Conservation (phyloP, 179 eudicot species). For the Heliamphora pulchella region DNA sequence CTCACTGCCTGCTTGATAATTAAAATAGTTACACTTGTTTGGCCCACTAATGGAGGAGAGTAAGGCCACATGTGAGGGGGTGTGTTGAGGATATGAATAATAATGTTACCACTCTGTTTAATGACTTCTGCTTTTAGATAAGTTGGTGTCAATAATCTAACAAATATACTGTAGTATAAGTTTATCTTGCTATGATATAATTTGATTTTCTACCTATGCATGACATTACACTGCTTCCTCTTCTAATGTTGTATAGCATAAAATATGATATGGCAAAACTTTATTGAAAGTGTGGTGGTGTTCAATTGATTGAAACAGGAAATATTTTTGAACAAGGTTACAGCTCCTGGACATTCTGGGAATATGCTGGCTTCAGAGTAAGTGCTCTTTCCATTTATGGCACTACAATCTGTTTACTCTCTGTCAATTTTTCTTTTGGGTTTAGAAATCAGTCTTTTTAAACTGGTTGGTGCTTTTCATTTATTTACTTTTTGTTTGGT, state of each 20-base stretch:
- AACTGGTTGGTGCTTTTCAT: neutral
- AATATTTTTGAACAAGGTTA: conserved; percentile 60
- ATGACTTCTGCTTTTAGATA: too few species aligned
- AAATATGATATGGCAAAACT: neutral
- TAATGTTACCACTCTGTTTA: too few species aligned
- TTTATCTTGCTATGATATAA: neutral
- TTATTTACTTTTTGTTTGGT: neutral
- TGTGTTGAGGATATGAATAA: too few species aligned
- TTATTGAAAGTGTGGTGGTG: neutral
- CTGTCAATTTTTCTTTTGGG: neutral
- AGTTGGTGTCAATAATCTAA: too few species aligned
- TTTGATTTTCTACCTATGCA: too few species aligned
- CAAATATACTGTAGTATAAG: neutral
- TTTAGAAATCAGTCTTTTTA: neutral
- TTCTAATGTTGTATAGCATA: neutral
- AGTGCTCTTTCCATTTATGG: conserved; percentile 5
- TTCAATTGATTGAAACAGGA: conserved; percentile 39
- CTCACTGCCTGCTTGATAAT: too few species aligned
- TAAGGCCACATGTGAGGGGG: too few species aligned
- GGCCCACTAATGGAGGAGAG: too few species aligned
- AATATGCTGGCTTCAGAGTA: conserved; percentile 40
- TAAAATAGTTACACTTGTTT: too few species aligned
- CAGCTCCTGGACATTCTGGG: conserved; percentile 44
- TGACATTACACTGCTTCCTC: neutral
- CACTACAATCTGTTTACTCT: neutral